Conservation (phyloP, 163 green algal species). For the Trebouxia gelatinosa region DNA sequence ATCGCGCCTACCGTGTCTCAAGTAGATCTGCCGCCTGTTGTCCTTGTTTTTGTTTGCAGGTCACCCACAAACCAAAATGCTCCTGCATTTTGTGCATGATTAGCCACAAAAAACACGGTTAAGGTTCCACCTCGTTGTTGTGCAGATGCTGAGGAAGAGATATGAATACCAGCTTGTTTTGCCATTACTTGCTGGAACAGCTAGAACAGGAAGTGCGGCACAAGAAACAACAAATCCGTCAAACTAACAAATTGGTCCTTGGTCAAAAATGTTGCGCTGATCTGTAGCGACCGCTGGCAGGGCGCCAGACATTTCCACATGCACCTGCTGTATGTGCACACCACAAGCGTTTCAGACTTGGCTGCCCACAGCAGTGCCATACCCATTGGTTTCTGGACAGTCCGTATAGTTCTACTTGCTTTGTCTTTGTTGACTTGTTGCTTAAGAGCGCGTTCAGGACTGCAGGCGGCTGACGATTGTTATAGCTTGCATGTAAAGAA, state of each 20-base stretch:
- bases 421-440: constrained; percentile 9
- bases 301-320: constrained; percentile 3
- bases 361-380: constrained; percentile 1
- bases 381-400: constrained; percentile 10
- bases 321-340: not conserved
- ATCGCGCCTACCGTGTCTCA: not conserved
- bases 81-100: not conserved
- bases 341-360: constrained; percentile 6
- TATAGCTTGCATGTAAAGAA: no score
- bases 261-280: not conserved
- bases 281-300: not conserved
- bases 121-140: not conserved
- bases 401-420: constrained; percentile 7
- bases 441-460: not conserved
- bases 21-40: constrained; percentile 2
- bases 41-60: constrained; percentile 2
- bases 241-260: constrained; percentile 13
- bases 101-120: no score
- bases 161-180: constrained; percentile 17
- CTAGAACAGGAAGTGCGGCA: constrained; percentile 16
- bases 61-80: no score
- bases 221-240: constrained; percentile 16
- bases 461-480: constrained; percentile 7
- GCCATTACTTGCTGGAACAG: constrained; percentile 9
- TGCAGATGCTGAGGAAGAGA: constrained; percentile 14